These are phyloP conservation scores for Fusarium illudens DNA, from an alignment of 2,329 filamentous ascomycete genomes.

Conservation along the genomic window DNA sequence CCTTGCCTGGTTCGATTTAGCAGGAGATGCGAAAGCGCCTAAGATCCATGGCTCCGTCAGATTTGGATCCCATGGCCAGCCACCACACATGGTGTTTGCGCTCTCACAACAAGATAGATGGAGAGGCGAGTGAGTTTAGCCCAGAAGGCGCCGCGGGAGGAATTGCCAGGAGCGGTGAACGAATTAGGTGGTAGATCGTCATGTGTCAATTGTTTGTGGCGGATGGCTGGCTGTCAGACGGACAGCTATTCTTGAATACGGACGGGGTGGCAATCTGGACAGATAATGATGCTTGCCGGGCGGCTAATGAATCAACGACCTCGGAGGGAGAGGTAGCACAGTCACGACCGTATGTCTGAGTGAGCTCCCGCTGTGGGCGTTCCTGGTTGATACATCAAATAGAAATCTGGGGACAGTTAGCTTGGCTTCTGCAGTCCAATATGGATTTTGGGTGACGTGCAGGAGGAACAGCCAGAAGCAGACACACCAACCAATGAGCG, in stretches of 20 bases:
- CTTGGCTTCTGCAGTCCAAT: constrained; percentile 30
- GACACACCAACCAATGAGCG: constrained; percentile 36
- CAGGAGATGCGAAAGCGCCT: constrained; percentile 5
- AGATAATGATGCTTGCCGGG: neutral
- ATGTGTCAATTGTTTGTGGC: constrained; percentile 29
- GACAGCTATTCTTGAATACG: constrained; percentile 11
- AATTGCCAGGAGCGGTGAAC: constrained; percentile 35
- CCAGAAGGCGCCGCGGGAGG: constrained; percentile 14
- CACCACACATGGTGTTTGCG: constrained; percentile 13
- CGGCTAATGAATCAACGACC: neutral
- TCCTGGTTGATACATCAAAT: constrained; percentile 27
- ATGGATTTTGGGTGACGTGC: constrained; percentile 38
- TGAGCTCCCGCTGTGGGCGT: constrained; percentile 14
- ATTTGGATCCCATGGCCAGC: constrained; percentile 18
- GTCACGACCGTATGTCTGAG: constrained; percentile 16
- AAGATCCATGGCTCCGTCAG: constrained; percentile 19
- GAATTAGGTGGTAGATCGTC: constrained; percentile 29
- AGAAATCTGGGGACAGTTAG: constrained; percentile 32
- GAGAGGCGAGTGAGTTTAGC: constrained; percentile 20
- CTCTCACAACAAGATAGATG: constrained; percentile 14
- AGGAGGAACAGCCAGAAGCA: constrained; percentile 21
- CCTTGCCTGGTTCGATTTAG: constrained; percentile 16
- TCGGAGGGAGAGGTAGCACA: neutral
- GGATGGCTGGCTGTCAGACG: constrained; percentile 13
- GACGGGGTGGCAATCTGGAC: constrained; percentile 10